Base-by-base conservation (phyloP, 2,329 filamentous ascomycete genomes). In the Colletotrichum euphorbiae region DNA sequence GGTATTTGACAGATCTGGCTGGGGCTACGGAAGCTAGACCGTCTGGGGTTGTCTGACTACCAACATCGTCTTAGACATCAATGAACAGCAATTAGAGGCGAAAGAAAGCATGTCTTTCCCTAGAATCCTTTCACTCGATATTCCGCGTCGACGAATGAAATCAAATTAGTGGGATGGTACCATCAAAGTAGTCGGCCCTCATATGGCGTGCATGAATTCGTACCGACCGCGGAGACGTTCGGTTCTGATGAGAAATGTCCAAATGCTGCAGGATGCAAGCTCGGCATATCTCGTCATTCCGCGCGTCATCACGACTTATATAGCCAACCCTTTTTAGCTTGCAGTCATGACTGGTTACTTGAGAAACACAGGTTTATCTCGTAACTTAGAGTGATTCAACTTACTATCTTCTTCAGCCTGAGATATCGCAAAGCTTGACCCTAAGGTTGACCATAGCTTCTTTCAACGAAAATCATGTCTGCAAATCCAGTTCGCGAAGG, bases 401-500 rank as follows among this genome's bases (percentile, higher is more conserved):
- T 3, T 3, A 21, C 21, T 21, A 3, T 21, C 2, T 21, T 21
- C 21, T 21, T 3, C 2, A 21, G 21, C 21, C 21, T 21, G 21
- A 2, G 21, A 21, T 21, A 3, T 21, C 21, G 21, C 21, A 21
- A 21, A 21, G 21, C 3, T 3, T 21, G 2, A 21, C 21, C 21
- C 21, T 3, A n/a, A 6, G 7, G 9, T 13, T 31, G 0, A 28
- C 0, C 0, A 3, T 11, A 36, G 7, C 6, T 13, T 3, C 1
- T 11, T 8, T 2, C 4, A 0, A 8, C 12, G n/a, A 28, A 4
- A 7, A 56, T 6, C 40, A 62, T 62, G 60, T 48, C 60, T 17
- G 28, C 50, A n/a, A 62, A 13, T n/a, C 56, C 60, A 19, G 60
- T 62, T n/a, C 60, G 60, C 28, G 60, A 62, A 6, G 60, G 51